Base-by-base conservation (phyloP, 257 asterid species). In the Solanum verrucosum region DNA sequence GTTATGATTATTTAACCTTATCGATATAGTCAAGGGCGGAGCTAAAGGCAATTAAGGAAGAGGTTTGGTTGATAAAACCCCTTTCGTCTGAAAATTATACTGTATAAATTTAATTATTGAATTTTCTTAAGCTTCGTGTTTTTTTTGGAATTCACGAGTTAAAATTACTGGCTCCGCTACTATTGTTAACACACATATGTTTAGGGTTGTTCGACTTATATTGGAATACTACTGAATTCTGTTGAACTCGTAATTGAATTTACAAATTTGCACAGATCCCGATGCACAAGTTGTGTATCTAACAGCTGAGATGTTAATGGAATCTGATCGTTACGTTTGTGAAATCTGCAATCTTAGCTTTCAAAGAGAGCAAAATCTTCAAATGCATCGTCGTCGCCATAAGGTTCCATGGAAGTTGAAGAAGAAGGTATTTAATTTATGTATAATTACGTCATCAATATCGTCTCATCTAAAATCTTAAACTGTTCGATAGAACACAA, bases 341-440 rank as follows among this genome's bases (percentile, higher is more conserved):
- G 92, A 91, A 86, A 90, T 91, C 31, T 91, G 93, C 82, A 89
- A 90, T 46, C 91, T 90, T 60, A 89, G 93, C 11, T 91, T 91
- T 40, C 92, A 91, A 56, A 89, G 93, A 23, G 92, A 91, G 85
- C 93, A 91, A 70, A 91, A 91, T 40, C 91, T 91, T 12, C 93
- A 91, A 84, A 90, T 91, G 92, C 93, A 91, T 40, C 84, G 91
- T 31, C 87, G 92, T 5, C 90, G 92, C 9, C 93, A 91, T 63
- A 91, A 91, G 85, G 91, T 92, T 65, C 93, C 92, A 34, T 92
- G 93, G 92, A 90, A 89, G 67, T 67, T 90, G 34, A 56, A 89
- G 15, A 90, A 92, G 90, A 90, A 87, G 46, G 84, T 77, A 70
- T 15, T 29, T 72, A 18, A 29, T 29, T 14, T 72, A 18, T 18